Evolutionary conservation across 306 rosid species (phyloP), one percentile per base, ranked within the genome.

Genomic region (Dalbergia cochinchinensis): DNA sequence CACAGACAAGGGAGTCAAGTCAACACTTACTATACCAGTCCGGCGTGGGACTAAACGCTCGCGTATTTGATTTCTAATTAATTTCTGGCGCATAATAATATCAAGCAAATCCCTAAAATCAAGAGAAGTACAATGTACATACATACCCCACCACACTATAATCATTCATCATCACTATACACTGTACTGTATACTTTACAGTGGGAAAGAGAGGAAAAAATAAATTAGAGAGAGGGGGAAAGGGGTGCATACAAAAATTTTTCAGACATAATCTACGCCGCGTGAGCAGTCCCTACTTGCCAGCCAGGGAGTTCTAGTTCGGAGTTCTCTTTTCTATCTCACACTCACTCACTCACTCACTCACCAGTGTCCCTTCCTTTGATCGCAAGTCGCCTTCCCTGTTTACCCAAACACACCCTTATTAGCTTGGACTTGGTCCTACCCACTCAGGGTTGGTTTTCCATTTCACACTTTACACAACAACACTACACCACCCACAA

Each of bases 221-320:
- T 5, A 42, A 42, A 7, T 42, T 35, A 35, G 8, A 16, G 26
- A 16, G 3, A 54, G 20, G 8, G 20, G 4, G 11, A 54, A 8
- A 16, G 10, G 12, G 26, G 60, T 54, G 33, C 44, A 2, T 62
- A 11, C 5, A 13, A 47, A 47, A 47, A 11, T 31, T 62, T 54
- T 22, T 13, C 26, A 47, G 42, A 72, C 74, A 71, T 11, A 48
- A 78, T 76, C 78, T 76, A 54, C 78, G 77, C 83, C 85, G 88
- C 88, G 81, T 82, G 83, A 76, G 85, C 85, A 76, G 85, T 66
- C 84, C 88, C 76, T 78, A 61, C 63, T 68, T 54, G 75, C 63
- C 33, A 70, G 48, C 76, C 62, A 33, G 31, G 19, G 59, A 47
- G 47, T 8, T 26, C 44, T 6, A 20, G 65, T n/a, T 31, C 4